phyloP scores from a whole-genome alignment of 2,329 filamentous ascomycete genomes.

The Xylariaceae sp. region DNA sequence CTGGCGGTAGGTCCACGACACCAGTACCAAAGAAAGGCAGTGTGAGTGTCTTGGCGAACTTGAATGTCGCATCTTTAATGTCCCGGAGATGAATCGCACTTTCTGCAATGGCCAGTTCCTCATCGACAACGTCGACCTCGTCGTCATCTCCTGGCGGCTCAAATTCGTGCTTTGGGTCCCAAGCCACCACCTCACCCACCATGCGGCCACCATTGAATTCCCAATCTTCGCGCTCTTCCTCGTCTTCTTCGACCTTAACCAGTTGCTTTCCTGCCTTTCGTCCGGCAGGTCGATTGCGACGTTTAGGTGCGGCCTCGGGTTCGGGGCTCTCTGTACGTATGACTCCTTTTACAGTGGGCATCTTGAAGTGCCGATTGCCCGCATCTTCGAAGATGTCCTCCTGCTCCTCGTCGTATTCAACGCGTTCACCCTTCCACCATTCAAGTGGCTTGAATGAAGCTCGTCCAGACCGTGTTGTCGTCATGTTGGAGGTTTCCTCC shows the following conservation, averaged over 20 bases:
- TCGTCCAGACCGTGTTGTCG: constrained; percentile 68
- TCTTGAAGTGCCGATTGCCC: constrained; percentile 45
- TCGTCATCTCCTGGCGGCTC: constrained; percentile 52
- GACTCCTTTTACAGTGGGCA: constrained; percentile 70
- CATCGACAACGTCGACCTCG: constrained; percentile 47
- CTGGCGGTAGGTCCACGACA: constrained; percentile 80
- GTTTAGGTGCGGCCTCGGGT: constrained; percentile 23
- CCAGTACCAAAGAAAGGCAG: constrained; percentile 84
- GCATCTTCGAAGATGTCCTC: constrained; percentile 43
- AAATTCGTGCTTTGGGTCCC: constrained; percentile 54
- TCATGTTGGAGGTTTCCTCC: constrained; percentile 46
- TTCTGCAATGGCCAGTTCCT: constrained; percentile 53
- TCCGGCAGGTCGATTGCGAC: constrained; percentile 22
- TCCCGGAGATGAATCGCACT: constrained; percentile 53
- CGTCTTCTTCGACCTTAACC: constrained; percentile 42
- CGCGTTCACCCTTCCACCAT: constrained; percentile 81
- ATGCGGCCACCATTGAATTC: constrained; percentile 62
- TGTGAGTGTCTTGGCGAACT: constrained; percentile 82
- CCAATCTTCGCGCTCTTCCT: constrained; percentile 61
- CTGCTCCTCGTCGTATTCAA: constrained; percentile 61
- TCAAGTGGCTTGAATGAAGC: constrained; percentile 72
- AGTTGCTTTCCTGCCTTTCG: constrained; percentile 12
- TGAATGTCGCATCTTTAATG: constrained; percentile 65
- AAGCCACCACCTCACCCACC: constrained; percentile 57
- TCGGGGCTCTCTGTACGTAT: constrained; percentile 59